Conservation (phyloP, 225 moss, liverwort and hornwort genomes). For the Rhytidiadelphus loreus region DNA sequence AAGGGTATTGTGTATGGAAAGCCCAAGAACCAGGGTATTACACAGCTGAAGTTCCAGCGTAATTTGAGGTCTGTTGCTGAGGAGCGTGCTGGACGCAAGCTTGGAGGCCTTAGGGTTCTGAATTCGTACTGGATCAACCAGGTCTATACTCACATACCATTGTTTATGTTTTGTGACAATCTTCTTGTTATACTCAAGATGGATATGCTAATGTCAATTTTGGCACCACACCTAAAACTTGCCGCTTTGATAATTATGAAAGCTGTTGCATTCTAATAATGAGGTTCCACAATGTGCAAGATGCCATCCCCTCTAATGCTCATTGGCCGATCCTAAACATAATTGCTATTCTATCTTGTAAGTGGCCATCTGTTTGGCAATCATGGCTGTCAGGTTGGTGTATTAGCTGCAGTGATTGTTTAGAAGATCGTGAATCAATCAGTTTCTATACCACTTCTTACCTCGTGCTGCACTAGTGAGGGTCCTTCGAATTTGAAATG, state of each 20-base stretch:
- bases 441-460: neutral
- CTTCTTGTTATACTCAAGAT: neutral
- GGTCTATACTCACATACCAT: constrained; percentile 5
- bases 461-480: neutral
- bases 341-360: neutral
- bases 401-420: neutral
- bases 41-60: constrained; percentile 88
- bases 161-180: neutral
- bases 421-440: neutral
- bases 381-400: neutral
- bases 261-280: no score
- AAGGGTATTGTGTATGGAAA: constrained; percentile 95
- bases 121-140: constrained; percentile 95
- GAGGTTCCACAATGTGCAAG: neutral
- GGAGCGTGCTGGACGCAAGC: constrained; percentile 89
- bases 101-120: constrained; percentile 71
- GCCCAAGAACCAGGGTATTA: constrained; percentile 92
- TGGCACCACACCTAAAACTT: no score
- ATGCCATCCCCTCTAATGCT: neutral
- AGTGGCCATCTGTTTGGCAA: neutral
- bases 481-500: neutral
- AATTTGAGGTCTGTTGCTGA: constrained; percentile 84
- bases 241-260: neutral
- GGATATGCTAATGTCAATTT: neutral
- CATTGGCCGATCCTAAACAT: neutral